Base-by-base conservation (phyloP, 2,329 filamentous ascomycete species). In the Nemania sp. region DNA sequence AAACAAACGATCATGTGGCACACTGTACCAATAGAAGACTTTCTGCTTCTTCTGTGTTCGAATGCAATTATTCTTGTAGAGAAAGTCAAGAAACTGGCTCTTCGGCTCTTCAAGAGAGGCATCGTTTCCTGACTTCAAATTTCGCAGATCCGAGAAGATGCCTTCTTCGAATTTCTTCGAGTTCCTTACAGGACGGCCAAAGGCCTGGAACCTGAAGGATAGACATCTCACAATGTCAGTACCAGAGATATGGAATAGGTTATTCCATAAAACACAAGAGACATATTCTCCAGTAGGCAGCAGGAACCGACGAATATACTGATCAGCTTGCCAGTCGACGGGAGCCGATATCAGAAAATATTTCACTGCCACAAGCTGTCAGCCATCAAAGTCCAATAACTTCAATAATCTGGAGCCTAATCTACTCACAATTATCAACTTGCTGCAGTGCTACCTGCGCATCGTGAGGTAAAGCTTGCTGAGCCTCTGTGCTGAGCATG, bases 31-130 rank as follows among this genome's bases (percentile, higher is more conserved):
- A 81, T 98, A 99, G 74, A 99, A 99, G 67, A 99, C 95, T 83
- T 99, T 99, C 75, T 99, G 95, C 85, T 99, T 99, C 87, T 99
- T 99, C 79, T 99, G 95, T 39, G 95, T 99, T 70, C 95, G 89
- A 71, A 99, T 99, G 84, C 95, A 99, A 83, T 99, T 99, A 86
- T 99, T 99, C 85, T 99, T 99, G 87, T 99, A 99, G 46, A 99
- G 84, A 77, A 98, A 99, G 78, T 99, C 95, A 64, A 99, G 86
- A 80, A 99, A 99, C 1, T 91, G 89, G 79, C 94, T 98, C 84
- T 99, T 99, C 57, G 95, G 95, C 81, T 99, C 95, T 79, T 99
- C 95, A 62, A 99, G 87, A 43, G 95, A 97, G 50, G 95, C 95
- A 81, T 99, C 95, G 71, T 94, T 98, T 67, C 95, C 95, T 21